Evolutionary conservation across 208 protist genomes (phyloP).

Genomic region (Dictyostelium gargantuum): DNA sequence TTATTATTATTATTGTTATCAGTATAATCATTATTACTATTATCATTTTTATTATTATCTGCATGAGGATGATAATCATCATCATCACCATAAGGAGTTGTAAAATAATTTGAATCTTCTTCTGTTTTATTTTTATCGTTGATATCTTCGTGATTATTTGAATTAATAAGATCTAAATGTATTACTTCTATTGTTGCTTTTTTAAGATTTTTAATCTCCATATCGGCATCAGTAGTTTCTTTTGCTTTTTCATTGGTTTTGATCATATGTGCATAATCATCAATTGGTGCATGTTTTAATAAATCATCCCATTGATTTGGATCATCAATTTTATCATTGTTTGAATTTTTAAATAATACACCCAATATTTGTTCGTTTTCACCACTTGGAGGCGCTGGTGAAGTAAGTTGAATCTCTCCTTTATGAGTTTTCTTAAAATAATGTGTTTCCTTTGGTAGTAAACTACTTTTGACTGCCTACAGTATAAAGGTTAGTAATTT

Average conservation of each 20-base stretch:
- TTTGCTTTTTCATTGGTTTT: background rate
- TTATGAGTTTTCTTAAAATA: background rate
- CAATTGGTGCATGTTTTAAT: background rate
- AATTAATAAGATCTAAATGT: too few relatives aligned
- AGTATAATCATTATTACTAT: background rate
- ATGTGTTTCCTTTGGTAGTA: background rate
- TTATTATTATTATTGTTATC: background rate
- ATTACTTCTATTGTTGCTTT: too few relatives aligned
- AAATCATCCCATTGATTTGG: background rate
- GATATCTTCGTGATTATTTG: too few relatives aligned
- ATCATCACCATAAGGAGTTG: background rate
- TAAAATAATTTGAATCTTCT: too few relatives aligned
- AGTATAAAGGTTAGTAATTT: too few relatives aligned
- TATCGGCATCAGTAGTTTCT: too few relatives aligned
- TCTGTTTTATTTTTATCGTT: too few relatives aligned
- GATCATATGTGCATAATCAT: background rate
- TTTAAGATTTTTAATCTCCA: too few relatives aligned
- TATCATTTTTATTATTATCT: background rate
- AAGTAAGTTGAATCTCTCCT: background rate
- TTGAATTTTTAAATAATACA: background rate
- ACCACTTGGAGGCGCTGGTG: background rate
- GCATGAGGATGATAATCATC: too few relatives aligned
- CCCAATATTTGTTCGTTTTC: too few relatives aligned
- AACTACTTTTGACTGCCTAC: background rate
- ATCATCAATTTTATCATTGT: background rate